phyloP scores from a whole-genome alignment of 2,329 filamentous ascomycete species.

The Triangularia setosa region DNA sequence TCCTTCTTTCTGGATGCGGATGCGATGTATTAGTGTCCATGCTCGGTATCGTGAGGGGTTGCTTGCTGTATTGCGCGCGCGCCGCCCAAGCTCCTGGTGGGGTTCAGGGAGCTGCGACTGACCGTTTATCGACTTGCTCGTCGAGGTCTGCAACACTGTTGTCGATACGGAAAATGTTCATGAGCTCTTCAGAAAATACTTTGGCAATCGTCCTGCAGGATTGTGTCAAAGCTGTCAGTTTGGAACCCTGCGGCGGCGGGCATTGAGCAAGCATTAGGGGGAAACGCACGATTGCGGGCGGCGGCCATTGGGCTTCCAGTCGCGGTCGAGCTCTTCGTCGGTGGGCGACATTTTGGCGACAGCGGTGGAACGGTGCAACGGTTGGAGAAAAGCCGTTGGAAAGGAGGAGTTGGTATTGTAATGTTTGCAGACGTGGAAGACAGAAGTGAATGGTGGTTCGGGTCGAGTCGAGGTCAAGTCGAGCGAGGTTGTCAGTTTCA shows the following conservation, averaged over 20 bases:
- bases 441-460: not conserved
- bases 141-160: constrained; percentile 47
- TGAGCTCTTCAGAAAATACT: constrained; percentile 80
- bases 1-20: constrained; percentile 64
- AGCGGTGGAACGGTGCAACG: not conserved
- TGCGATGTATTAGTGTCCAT: not conserved
- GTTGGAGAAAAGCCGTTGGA: not conserved
- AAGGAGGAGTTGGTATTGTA: not conserved
- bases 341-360: constrained; percentile 36
- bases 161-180: constrained; percentile 86
- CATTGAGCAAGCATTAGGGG: constrained; percentile 53
- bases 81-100: constrained; percentile 12
- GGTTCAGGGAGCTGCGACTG: constrained; percentile 33
- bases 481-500: constrained; percentile 6
- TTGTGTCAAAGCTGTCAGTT: constrained; percentile 16
- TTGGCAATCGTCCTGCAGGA: constrained; percentile 72
- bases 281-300: constrained; percentile 78
- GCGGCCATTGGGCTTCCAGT: constrained; percentile 74
- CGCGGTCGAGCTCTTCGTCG: constrained; percentile 68
- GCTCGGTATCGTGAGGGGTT: not conserved
- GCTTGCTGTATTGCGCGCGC: not conserved
- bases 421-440: not conserved
- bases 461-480: not conserved
- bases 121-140: constrained; percentile 77
- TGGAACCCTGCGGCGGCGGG: not conserved